Evolutionary conservation across 2,329 filamentous ascomycete genomes (phyloP), one percentile per base, ranked within the genome.

Genomic region (Colletotrichum plurivorum): DNA sequence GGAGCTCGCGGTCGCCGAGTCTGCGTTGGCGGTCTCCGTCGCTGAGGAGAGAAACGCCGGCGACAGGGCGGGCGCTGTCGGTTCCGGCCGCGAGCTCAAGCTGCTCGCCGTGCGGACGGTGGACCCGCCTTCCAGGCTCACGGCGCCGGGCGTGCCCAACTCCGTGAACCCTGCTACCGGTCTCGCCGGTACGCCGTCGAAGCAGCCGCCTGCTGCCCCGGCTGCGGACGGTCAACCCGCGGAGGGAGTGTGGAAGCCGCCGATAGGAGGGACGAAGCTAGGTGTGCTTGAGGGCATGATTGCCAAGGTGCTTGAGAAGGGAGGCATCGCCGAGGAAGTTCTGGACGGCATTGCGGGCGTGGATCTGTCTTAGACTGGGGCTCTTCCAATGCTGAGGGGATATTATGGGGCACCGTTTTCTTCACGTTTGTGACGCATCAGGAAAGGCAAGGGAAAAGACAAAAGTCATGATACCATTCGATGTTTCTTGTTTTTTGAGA

Each of bases 1-100:
- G 78, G 96, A 99, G 80, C 90, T 99, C 16, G 93, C 94, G 2
- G 95, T 98, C 4, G 96, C 96, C 1, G 95, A 98, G 76, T 90
- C 92, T 13, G 93, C 96, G 3, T 85, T 98, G 53, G 96, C 95
- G 2, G 89, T 98, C 5, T 97, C 94, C 0, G 87, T 97, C 41
- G 89, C 89, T 16, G 88, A 89, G 73, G 77, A 77, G 41, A 73
- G 75, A 57, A 73, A 48, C 68, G 64, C 55, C 41, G 49, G 72
- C 54, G 73, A 75, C 25, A 71, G 66, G 15, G 71, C 74, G 20
- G 77, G 78, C 1, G 78, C 77, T 43, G 82, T 82, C 58, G 76
- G 75, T n/a, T 73, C 75, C 59, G 60, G 77, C 72, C 73, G 84
- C 43, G 79, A 83, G 52, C 79, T 94, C 66, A 87, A 87, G 64